phyloP scores from a whole-genome alignment of 2,329 filamentous ascomycete genomes.

The Calonectria pteridis region DNA sequence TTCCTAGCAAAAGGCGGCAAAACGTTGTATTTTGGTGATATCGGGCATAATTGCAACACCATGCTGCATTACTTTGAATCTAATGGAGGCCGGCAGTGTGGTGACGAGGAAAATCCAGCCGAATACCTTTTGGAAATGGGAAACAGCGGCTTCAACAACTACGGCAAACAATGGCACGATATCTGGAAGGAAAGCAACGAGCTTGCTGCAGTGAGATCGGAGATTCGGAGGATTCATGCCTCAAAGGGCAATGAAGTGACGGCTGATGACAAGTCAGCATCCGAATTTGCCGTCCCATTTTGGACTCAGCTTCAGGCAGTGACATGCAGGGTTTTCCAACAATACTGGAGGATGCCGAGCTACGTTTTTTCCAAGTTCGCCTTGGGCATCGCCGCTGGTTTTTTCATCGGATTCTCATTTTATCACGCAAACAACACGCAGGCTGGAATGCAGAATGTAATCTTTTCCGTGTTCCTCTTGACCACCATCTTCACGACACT shows the following conservation, averaged over 20 bases:
- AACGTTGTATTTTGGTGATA: conserved; percentile 78
- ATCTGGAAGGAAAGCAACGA: conserved; percentile 72
- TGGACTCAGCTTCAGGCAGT: conserved; percentile 66
- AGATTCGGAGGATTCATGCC: conserved; percentile 73
- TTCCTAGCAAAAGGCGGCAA: conserved; percentile 75
- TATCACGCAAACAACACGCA: conserved; percentile 66
- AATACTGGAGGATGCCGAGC: conserved; percentile 84
- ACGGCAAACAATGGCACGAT: conserved; percentile 71
- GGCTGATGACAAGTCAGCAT: conserved; percentile 49
- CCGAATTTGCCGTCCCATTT: conserved; percentile 78
- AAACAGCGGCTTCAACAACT: conserved; percentile 54
- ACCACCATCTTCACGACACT: conserved; percentile 80
- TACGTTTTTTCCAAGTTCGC: conserved; percentile 82
- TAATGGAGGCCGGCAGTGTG: conserved; percentile 72
- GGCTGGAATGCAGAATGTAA: conserved; percentile 79
- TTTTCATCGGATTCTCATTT: conserved; percentile 85
- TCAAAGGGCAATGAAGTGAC: conserved; percentile 52
- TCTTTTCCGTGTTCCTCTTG: conserved; percentile 83
- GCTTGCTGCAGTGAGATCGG: conserved; percentile 63
- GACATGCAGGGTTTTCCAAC: conserved; percentile 75
- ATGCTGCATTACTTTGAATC: conserved; percentile 74
- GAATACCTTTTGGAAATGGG: conserved; percentile 78
- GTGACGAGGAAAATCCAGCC: conserved; percentile 75
- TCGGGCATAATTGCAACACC: conserved; percentile 69
- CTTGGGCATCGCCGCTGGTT: conserved; percentile 68